Percentiles rank a stretch among this genome's conserved stretches.
Evolutionary conservation across 345 rosid genomes (phyloP).

Genomic region (Leavenworthia alabamica): DNA sequence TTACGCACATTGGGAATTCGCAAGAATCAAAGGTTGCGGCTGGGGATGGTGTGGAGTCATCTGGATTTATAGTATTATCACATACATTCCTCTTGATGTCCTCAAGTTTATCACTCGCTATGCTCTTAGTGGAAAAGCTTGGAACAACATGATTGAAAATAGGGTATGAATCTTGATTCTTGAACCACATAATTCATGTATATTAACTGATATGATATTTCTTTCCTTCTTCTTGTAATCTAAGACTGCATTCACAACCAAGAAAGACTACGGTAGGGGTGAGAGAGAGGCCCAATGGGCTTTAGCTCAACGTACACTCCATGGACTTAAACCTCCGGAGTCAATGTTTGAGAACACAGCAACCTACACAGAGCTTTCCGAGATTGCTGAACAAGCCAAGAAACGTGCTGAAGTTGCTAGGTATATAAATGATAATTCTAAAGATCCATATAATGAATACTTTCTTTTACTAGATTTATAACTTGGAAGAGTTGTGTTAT

Average conservation of each 20-base stretch:
- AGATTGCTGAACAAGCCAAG: constrained; percentile 93
- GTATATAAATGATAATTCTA: constrained; percentile 24
- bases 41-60: constrained; percentile 96
- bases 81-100: constrained; percentile 70
- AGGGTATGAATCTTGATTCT: constrained; percentile 39
- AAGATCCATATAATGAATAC: neutral
- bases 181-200: neutral
- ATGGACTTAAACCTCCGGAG: constrained; percentile 59
- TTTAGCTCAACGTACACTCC: constrained; percentile 70
- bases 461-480: neutral
- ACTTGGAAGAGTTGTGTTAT: constrained; percentile 1
- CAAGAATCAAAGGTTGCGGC: constrained; percentile 60
- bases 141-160: constrained; percentile 66
- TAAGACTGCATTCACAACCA: constrained; percentile 76
- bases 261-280: constrained; percentile 72
- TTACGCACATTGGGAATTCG: constrained; percentile 61
- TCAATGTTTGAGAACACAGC: constrained; percentile 46
- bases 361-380: constrained; percentile 61
- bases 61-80: constrained; percentile 68
- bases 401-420: constrained; percentile 90
- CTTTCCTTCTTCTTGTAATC: neutral
- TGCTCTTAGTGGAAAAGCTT: constrained; percentile 68
- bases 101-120: constrained; percentile 68
- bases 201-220: neutral
- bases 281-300: constrained; percentile 95